These are phyloP conservation scores for Kodamaea derodonti DNA, from an alignment of 1,139 yeast species.

Conservation along the genomic window DNA sequence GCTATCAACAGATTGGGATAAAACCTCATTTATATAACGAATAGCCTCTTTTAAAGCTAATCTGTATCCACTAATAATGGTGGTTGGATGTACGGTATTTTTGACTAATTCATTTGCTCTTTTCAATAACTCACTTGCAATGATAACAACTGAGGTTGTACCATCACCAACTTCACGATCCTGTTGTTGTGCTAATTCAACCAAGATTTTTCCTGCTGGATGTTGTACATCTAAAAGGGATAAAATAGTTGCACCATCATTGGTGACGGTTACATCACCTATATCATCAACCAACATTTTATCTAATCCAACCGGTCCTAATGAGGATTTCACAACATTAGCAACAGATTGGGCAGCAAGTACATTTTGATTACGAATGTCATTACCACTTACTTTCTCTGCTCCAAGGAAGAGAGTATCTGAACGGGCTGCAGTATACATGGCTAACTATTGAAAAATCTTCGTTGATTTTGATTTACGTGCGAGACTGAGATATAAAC, in stretches of 20 bases:
- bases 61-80: conserved; percentile 94
- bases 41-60: conserved; percentile 91
- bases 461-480: conserved; percentile 2
- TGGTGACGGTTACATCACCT: conserved; percentile 98
- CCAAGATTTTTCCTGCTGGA: conserved; percentile 96
- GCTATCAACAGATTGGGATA: conserved; percentile 74
- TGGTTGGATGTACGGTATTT: conserved; percentile 94
- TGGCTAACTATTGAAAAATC: conserved; percentile 11
- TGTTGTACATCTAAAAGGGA: conserved; percentile 93
- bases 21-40: conserved; percentile 79
- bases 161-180: conserved; percentile 99
- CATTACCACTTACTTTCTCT: conserved; percentile 93
- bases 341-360: conserved; percentile 96
- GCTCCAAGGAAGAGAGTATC: conserved; percentile 94
- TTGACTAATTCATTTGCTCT: conserved; percentile 93
- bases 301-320: conserved; percentile 98
- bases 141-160: conserved; percentile 91
- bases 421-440: conserved; percentile 69
- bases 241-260: conserved; percentile 97
- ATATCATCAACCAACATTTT: conserved; percentile 98
- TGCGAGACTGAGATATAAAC: no score
- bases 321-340: conserved; percentile 91
- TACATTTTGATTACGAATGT: conserved; percentile 92
- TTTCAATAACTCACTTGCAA: conserved; percentile 87
- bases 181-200: conserved; percentile 97